Percentiles rank a stretch among this genome's conserved stretches.
These are phyloP conservation scores for Botryotinia globosa DNA, from an alignment of 2,329 filamentous ascomycete species.

Conservation along the genomic window DNA sequence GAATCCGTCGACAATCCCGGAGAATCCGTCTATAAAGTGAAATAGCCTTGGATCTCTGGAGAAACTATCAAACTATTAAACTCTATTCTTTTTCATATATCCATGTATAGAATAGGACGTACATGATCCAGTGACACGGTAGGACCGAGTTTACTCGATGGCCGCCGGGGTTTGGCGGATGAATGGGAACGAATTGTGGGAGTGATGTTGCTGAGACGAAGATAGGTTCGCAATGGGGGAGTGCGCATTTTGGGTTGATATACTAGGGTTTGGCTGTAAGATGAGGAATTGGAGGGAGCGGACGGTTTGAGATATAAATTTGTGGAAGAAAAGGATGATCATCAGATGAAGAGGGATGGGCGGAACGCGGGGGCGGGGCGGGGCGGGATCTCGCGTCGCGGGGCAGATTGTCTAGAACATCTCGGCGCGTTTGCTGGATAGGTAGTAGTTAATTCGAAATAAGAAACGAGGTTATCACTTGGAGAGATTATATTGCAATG, in stretches of 20 bases:
- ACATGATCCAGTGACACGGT: conserved; percentile 59
- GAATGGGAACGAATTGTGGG: conserved; percentile 17
- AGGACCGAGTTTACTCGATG: conserved; percentile 40
- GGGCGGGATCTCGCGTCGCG: conserved; percentile 20
- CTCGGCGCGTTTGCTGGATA: not conserved
- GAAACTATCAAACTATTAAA: conserved; percentile 43
- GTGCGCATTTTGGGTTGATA: conserved; percentile 2
- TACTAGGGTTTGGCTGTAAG: not conserved
- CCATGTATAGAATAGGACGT: conserved; percentile 31
- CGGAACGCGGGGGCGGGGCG: not conserved
- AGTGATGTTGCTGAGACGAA: not conserved
- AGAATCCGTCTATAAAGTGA: conserved; percentile 58
- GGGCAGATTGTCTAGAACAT: conserved; percentile 1
- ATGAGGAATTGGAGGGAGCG: not conserved
- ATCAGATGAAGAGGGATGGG: not conserved
- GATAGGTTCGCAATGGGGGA: not conserved
- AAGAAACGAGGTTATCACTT: not conserved
- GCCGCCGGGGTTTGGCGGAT: conserved; percentile 33
- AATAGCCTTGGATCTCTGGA: conserved; percentile 54
- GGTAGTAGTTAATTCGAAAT: no score
- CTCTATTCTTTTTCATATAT: not conserved
- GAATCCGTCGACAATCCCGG: conserved; percentile 52
- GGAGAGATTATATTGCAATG: not conserved
- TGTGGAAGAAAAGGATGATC: not conserved
- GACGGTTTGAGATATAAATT: not conserved